Base-by-base conservation (phyloP, 2,329 filamentous ascomycete genomes). In the Hypoxylon sp. region DNA sequence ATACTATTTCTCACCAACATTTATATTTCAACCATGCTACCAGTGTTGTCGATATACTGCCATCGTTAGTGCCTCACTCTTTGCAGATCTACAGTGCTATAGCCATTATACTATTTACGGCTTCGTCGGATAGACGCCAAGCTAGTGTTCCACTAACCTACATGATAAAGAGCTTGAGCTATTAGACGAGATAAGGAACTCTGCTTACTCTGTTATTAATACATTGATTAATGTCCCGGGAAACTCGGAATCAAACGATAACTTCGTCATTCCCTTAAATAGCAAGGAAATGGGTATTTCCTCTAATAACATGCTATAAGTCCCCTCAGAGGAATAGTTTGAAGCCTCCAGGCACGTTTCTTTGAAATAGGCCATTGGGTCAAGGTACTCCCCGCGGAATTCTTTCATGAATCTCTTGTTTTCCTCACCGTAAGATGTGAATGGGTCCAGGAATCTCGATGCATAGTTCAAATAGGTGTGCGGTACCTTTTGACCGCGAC, bases 391-490 rank as follows among this genome's bases (percentile, higher is more conserved):
- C 8, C 24, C 14, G 6, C 35, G 44, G 8, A 44, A 24, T n/a
- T 13, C 52, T 9, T 31, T 22, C 24, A 55, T n/a, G 22, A 44
- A 44, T 22, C n/a, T 44, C n/a, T 46, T 55, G 22, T 55, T 55
- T 14, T 31, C 37, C 22, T 44, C 22, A 24, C 39, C 42, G 4
- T 58, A 37, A 3, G 42, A 58, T 3, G 9, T 35, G 26, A 47
- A 33, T 2, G 54, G 29, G 17, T 47, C 54, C 17, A 35, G 39
- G n/a, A 35, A 47, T 10, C 22, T 33, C 14, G 39, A 47, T 8
- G 59, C 19, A 19, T 61, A 61, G 29, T 54, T 55, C 13, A 50
- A 2, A 51, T 62, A 62, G 29, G n/a, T 47, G 14, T 48, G 48
- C 1, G 48, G 58, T 2, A 53, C 48, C 29, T 17, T 22, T 24